Evolutionary conservation across 2,329 filamentous ascomycete genomes (phyloP).

Genomic region (Aspergillus sp.): DNA sequence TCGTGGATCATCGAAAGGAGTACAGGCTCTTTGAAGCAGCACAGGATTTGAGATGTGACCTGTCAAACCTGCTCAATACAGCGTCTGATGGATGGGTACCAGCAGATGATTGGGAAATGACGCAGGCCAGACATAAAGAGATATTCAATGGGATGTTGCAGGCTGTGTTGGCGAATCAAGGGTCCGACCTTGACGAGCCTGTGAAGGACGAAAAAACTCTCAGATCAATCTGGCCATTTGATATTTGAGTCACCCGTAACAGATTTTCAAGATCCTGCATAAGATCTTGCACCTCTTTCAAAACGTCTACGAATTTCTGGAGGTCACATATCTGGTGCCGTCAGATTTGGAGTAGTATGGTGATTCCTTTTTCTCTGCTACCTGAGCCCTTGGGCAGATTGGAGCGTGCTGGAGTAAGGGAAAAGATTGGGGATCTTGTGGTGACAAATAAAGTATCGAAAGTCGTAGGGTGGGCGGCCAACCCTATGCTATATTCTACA

Average conservation of each 20-base stretch:
- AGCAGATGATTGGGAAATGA: conserved; percentile 24
- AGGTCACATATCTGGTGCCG: too few relatives aligned
- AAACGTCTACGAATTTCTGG: too few relatives aligned
- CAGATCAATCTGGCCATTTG: not conserved
- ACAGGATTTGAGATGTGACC: conserved; percentile 20
- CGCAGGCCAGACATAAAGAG: not conserved
- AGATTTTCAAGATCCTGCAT: too few relatives aligned
- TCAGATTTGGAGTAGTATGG: too few relatives aligned
- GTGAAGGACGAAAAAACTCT: not conserved
- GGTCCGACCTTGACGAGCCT: not conserved
- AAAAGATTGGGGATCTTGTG: too few relatives aligned
- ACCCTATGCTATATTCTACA: too few relatives aligned
- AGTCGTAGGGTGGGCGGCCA: too few relatives aligned
- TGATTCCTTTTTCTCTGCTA: too few relatives aligned
- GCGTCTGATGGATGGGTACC: conserved; percentile 32
- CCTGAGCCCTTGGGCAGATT: too few relatives aligned
- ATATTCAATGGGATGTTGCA: not conserved
- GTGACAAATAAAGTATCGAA: too few relatives aligned
- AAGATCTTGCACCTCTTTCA: too few relatives aligned
- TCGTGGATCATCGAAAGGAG: conserved; percentile 20
- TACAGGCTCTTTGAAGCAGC: conserved; percentile 27
- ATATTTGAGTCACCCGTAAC: not conserved
- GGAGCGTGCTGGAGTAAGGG: too few relatives aligned
- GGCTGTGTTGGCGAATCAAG: not conserved
- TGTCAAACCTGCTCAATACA: conserved; percentile 24